phyloP scores from a whole-genome alignment of 805 yeast genomes.

The Yamadazyma phyllophila region DNA sequence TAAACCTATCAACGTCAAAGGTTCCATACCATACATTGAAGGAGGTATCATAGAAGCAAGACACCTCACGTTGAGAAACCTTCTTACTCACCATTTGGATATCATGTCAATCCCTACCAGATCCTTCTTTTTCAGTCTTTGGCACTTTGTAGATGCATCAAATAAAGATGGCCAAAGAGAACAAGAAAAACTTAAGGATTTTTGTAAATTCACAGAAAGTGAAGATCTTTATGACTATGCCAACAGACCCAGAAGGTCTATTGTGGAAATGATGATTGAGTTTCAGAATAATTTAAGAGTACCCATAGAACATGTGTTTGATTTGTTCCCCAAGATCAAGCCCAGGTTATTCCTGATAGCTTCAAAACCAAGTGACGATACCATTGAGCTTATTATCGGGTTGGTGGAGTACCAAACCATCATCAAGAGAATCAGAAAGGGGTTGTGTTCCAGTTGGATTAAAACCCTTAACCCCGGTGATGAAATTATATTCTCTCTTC shows the following conservation, averaged over 20 bases:
- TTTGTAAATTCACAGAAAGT: slow-evolving; percentile 65
- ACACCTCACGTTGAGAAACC: slow-evolving; percentile 61
- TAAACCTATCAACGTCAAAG: slow-evolving; percentile 41
- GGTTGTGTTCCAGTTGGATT: slow-evolving; percentile 81
- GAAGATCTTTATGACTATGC: slow-evolving; percentile 88
- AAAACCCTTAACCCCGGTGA: slow-evolving; percentile 49
- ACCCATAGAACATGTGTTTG: slow-evolving; percentile 74
- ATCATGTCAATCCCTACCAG: slow-evolving; percentile 79
- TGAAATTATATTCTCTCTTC: slow-evolving; percentile 50
- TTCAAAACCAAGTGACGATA: slow-evolving; percentile 43
- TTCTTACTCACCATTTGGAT: slow-evolving; percentile 79
- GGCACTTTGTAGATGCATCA: slow-evolving; percentile 57
- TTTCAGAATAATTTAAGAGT: slow-evolving; percentile 67
- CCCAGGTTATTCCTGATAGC: slow-evolving; percentile 89
- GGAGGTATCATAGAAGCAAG: slow-evolving; percentile 57
- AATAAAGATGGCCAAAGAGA: slow-evolving; percentile 68
- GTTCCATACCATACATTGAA: slow-evolving; percentile 39
- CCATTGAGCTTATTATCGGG: slow-evolving; percentile 72
- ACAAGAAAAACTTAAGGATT: slow-evolving; percentile 70
- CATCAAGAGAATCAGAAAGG: slow-evolving; percentile 69
- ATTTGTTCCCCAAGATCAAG: slow-evolving; percentile 71
- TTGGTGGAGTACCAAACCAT: slow-evolving; percentile 85
- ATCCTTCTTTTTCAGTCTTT: slow-evolving; percentile 68
- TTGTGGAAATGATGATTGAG: slow-evolving; percentile 79
- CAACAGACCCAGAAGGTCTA: slow-evolving; percentile 87